Evolutionary conservation across 495 filamentous ascomycete species (phyloP).

Genomic region (Tuber calosporum): DNA sequence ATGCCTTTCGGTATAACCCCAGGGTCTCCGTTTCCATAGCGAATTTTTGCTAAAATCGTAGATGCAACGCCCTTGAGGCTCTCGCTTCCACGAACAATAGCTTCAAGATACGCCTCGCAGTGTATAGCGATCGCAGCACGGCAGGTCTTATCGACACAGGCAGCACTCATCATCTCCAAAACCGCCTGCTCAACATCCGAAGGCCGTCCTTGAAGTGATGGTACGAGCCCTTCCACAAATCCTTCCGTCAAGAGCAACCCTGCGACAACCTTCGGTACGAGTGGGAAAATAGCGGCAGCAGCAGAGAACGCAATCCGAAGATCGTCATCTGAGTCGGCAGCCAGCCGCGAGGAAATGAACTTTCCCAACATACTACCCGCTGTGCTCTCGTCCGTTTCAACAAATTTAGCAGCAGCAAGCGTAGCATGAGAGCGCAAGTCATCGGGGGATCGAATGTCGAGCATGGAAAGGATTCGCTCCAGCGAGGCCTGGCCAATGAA

Average conservation of each 20-base stretch:
- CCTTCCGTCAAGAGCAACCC: conserved; percentile 75
- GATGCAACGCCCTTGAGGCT: conserved; percentile 59
- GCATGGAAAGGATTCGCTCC: conserved; percentile 54
- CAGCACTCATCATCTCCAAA: conserved; percentile 81
- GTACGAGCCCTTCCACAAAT: conserved; percentile 53
- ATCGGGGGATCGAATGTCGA: conserved; percentile 54
- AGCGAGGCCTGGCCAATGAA: conserved; percentile 57
- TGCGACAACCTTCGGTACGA: conserved; percentile 62
- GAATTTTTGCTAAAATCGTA: conserved; percentile 74
- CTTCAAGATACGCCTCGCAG: conserved; percentile 74
- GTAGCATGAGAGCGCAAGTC: conserved; percentile 61
- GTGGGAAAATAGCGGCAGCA: conserved; percentile 75
- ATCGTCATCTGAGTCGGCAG: conserved; percentile 52
- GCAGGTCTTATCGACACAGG: conserved; percentile 72
- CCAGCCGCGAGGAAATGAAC: conserved; percentile 52
- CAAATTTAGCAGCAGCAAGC: conserved; percentile 58
- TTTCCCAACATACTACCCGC: conserved; percentile 53
- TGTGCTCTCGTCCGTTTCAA: conserved; percentile 53
- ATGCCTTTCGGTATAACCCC: conserved; percentile 50
- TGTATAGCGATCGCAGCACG: conserved; percentile 71
- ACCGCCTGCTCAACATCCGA: conserved; percentile 65
- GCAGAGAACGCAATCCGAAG: conserved; percentile 77
- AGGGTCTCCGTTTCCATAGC: conserved; percentile 44
- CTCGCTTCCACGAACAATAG: conserved; percentile 58
- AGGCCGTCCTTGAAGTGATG: conserved; percentile 33